These are phyloP conservation scores for Calocybe cyanea DNA, from an alignment of 768 basidiomycete genomes.

Conservation along the genomic window DNA sequence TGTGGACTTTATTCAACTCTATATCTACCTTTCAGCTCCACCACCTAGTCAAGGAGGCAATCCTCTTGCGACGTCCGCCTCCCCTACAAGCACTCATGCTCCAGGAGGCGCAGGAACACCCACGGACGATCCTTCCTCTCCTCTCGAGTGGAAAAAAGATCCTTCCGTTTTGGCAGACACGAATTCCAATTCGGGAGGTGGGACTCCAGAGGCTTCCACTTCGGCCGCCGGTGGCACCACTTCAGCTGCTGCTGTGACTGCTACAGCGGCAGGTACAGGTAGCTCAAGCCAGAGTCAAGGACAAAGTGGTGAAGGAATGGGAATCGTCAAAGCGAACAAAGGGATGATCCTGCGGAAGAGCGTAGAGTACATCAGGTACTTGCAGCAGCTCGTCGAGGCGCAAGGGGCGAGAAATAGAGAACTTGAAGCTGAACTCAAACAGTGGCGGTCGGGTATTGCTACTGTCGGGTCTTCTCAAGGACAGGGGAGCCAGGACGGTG, in stretches of 20 bases:
- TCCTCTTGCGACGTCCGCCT: background rate
- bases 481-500: too few relatives aligned
- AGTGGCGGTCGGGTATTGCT: constrained; percentile 27
- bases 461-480: too few relatives aligned
- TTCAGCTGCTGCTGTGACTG: background rate
- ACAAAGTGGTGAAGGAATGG: constrained; percentile 25
- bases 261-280: constrained; percentile 10
- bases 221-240: constrained; percentile 4
- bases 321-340: constrained; percentile 85
- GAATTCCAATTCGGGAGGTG: constrained; percentile 8
- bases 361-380: constrained; percentile 76
- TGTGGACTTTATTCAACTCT: background rate
- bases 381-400: constrained; percentile 80
- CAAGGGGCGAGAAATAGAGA: constrained; percentile 78
- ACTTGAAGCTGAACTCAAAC: constrained; percentile 67
- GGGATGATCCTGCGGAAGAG: constrained; percentile 89
- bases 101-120: background rate
- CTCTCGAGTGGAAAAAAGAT: constrained; percentile 13
- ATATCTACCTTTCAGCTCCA: background rate
- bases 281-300: constrained; percentile 13
- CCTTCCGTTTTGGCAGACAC: constrained; percentile 1
- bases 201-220: constrained; percentile 5
- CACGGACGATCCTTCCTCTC: constrained; percentile 12
- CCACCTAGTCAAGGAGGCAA: background rate
- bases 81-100: background rate